A percentile compares a stretch with the other conserved stretches of the same genome.
These are phyloP conservation scores for Plenodomus biglobosus DNA, from an alignment of 2,329 filamentous ascomycete species.

Conservation along the genomic window DNA sequence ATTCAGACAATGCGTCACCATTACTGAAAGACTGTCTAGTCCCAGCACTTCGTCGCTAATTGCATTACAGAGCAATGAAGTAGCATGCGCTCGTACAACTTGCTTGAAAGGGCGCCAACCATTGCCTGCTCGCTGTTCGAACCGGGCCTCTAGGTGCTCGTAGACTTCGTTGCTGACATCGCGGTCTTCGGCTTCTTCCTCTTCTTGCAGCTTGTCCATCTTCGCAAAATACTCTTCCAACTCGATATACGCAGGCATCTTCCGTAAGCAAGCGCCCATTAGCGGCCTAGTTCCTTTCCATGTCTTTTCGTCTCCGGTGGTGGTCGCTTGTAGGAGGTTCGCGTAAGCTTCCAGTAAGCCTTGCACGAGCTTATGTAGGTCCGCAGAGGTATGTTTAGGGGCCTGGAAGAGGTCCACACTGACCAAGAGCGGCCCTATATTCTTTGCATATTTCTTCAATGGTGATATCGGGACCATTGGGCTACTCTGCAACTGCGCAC, in stretches of 20 bases:
- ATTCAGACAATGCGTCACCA: slow-evolving; percentile 36
- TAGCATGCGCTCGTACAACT: slow-evolving; percentile 46
- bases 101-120: slow-evolving; percentile 47
- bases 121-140: slow-evolving; percentile 36
- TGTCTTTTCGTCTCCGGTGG: slow-evolving; percentile 17
- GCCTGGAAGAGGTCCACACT: slow-evolving; percentile 17
- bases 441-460: slow-evolving; percentile 22
- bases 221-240: slow-evolving; percentile 43
- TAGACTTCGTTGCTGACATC: slow-evolving; percentile 46
- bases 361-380: slow-evolving; percentile 35
- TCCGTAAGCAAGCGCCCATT: slow-evolving; percentile 43
- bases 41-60: slow-evolving; percentile 38
- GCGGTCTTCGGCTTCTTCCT: slow-evolving; percentile 33
- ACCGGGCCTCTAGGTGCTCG: slow-evolving; percentile 42
- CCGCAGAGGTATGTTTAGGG: slow-evolving; percentile 23
- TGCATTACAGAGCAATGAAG: slow-evolving; percentile 42
- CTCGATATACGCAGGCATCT: slow-evolving; percentile 46
- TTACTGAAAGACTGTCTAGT: slow-evolving; percentile 22
- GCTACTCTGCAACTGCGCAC: slow-evolving; percentile 30
- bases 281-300: slow-evolving; percentile 43
- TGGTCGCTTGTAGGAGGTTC: slow-evolving; percentile 41
- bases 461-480: slow-evolving; percentile 35
- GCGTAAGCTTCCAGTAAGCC: slow-evolving; percentile 38
- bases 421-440: slow-evolving; percentile 27
- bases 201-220: slow-evolving; percentile 32